Evolutionary conservation across 1,284 basidiomycete genomes (phyloP).

Genomic region (Trichosporon coremiiforme): DNA sequence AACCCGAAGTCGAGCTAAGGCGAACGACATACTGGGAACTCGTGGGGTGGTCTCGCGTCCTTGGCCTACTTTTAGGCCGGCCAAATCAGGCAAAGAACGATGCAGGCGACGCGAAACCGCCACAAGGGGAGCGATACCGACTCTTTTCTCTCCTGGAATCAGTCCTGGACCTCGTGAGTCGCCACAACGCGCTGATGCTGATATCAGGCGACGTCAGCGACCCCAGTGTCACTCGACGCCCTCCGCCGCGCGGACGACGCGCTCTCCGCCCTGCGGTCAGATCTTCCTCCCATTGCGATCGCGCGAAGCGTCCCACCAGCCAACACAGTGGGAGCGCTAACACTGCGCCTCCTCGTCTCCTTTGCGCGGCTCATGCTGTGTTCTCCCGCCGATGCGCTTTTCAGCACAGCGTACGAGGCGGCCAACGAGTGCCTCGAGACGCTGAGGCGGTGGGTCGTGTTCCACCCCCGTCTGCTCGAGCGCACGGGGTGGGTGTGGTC

Average conservation of each 20-base stretch:
- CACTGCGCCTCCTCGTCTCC: neutral
- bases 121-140: neutral
- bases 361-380: neutral
- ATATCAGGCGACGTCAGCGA: neutral
- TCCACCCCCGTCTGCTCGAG: conserved; percentile 1
- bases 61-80: neutral
- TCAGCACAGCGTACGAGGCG: neutral
- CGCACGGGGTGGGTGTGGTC: neutral
- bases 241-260: neutral
- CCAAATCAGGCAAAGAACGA: neutral
- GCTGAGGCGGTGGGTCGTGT: neutral
- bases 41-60: neutral
- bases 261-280: neutral
- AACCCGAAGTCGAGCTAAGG: neutral
- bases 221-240: neutral
- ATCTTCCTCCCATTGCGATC: neutral
- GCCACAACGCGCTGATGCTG: neutral
- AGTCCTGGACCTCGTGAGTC: neutral
- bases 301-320: neutral
- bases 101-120: neutral
- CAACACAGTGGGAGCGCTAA: neutral
- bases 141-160: neutral
- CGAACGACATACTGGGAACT: neutral
- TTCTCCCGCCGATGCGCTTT: neutral
- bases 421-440: neutral